Base-by-base conservation (phyloP, 768 basidiomycete species). In the Clitopilus hobsonii region DNA sequence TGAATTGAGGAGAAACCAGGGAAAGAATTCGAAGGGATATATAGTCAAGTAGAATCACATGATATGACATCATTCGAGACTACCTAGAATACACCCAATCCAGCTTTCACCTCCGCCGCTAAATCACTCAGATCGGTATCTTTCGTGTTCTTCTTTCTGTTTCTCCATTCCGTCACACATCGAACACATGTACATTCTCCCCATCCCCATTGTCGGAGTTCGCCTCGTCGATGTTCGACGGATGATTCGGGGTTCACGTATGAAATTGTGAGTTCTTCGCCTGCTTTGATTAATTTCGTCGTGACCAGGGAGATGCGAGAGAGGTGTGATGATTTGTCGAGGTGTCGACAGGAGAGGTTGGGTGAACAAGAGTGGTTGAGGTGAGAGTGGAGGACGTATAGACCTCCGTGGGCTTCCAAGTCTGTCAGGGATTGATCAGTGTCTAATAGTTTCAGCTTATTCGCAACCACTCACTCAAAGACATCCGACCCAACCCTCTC, bases 281-380 rank as follows among this genome's bases (percentile, higher is more conserved):
- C 91, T 0, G 74, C 67, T 22, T 76, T 72, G 53, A 97, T 86
- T 18, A 79, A 74, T 8, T 73, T 67, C 54, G 78, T 81, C 4
- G 93, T 88, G n/a, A 90, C 67, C 23, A 92, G 65, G 0, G 88
- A 85, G 65, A 96, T 88, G 30, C 90, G 82, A 6, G 86, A 76
- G 53, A 91, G 84, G 1, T 86, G 79, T 1, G 75, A 82, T 50
- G 81, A 82, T 59, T 77, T 79, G 66, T 90, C 86, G 54, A 91
- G 70, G 65, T 92, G 92, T 1, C 88, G 84, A 14, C 89, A 84
- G 16, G 90, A 88, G 49, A 86, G 61, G 67, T 92, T 95, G 0
- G 94, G 91, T 16, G 72, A 67, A 68, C 94, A 97, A 6, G 80
- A 80, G 67, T 97, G 94, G 68, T 96, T 97, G 26, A 95, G 68